Evolutionary conservation across 441 rosid genomes (phyloP).

Genomic region (Eruca vesicaria): DNA sequence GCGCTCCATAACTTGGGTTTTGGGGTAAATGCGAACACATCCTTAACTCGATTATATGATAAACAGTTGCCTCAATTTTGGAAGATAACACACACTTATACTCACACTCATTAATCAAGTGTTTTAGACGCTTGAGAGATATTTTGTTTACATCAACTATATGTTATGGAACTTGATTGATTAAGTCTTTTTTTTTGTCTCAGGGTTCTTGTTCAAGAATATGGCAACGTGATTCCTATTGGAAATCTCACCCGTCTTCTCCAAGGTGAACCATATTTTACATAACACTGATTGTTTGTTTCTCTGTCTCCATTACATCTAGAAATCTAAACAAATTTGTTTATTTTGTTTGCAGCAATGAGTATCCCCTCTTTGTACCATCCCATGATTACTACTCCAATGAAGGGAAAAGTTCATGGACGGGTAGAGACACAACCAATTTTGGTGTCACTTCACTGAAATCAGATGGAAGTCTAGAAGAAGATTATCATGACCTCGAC

Average conservation of each 20-base stretch:
- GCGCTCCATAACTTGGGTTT: constrained; percentile 89
- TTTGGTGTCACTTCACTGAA: constrained; percentile 86
- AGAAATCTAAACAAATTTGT: constrained; percentile 41
- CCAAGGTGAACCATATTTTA: constrained; percentile 54
- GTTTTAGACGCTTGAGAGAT: neutral
- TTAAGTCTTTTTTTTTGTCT: constrained; percentile 12
- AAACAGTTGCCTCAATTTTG: neutral
- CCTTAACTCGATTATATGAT: constrained; percentile 11
- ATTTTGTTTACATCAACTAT: neutral
- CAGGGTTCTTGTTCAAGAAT: constrained; percentile 97
- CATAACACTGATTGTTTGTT: constrained; percentile 9
- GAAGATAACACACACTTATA: neutral
- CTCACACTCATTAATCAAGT: neutral
- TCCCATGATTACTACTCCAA: constrained; percentile 83
- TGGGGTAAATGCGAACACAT: constrained; percentile 55
- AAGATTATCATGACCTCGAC: constrained; percentile 67
- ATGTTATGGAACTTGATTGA: neutral
- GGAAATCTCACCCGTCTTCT: constrained; percentile 80
- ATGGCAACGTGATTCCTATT: constrained; percentile 93
- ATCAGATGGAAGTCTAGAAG: constrained; percentile 70
- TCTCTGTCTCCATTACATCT: neutral
- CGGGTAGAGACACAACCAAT: constrained; percentile 74
- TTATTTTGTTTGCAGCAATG: constrained; percentile 56
- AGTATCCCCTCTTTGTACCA: constrained; percentile 90
- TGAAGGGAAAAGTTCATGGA: constrained; percentile 80